phyloP scores from a whole-genome alignment of 345 rosid genomes.

The Streptanthus diversifolius region DNA sequence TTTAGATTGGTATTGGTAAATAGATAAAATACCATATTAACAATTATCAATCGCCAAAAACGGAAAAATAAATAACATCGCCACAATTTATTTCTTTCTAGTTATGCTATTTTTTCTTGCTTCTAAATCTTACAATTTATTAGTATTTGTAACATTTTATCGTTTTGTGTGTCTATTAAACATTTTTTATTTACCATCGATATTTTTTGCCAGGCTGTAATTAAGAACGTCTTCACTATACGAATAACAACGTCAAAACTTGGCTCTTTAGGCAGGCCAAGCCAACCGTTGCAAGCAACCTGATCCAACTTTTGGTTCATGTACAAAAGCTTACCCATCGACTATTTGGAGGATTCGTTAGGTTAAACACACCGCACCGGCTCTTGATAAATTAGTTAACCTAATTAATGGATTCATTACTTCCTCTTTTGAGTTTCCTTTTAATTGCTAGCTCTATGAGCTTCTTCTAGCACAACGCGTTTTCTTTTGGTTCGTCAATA shows the following conservation, averaged over 20 bases:
- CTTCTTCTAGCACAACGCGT: neutral
- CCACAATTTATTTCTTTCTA: neutral
- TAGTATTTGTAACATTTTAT: no score
- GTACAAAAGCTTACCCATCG: neutral
- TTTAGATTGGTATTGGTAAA: neutral
- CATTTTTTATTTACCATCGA: no score
- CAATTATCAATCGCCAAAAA: neutral
- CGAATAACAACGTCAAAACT: no score
- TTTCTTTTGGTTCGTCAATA: neutral
- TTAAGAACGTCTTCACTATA: no score
- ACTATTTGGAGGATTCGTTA: neutral
- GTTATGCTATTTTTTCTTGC: no score
- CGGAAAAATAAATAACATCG: neutral
- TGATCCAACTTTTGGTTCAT: neutral
- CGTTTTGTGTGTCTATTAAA: no score
- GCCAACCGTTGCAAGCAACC: neutral
- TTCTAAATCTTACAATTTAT: no score
- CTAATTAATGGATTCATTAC: neutral
- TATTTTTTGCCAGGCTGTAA: no score
- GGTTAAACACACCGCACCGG: neutral
- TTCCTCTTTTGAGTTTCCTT: neutral
- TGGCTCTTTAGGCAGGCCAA: neutral
- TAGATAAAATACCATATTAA: neutral
- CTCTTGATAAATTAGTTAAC: neutral
- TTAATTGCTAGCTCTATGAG: neutral